Percentiles rank a stretch among this genome's conserved stretches.
Evolutionary conservation across 2,329 filamentous ascomycete species (phyloP).

Genomic region (Thielaviopsis populi): DNA sequence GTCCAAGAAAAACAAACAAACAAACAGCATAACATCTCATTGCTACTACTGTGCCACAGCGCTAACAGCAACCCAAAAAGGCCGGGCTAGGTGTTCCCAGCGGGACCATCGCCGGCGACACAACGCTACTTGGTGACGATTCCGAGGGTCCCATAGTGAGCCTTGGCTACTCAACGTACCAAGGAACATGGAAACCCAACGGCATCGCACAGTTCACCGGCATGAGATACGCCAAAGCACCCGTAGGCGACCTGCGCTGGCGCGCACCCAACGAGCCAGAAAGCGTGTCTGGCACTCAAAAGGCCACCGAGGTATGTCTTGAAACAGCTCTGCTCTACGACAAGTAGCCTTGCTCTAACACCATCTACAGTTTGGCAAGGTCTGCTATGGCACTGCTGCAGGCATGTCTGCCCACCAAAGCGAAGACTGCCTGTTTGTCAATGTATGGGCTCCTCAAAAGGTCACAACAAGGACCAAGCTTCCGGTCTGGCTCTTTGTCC

Average conservation of each 20-base stretch:
- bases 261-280: conserved; percentile 26
- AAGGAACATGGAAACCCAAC: conserved; percentile 9
- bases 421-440: conserved; percentile 36
- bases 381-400: conserved; percentile 10
- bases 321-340: too few relatives aligned
- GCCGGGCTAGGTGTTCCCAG: conserved; percentile 4
- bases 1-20: not conserved
- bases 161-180: conserved; percentile 5
- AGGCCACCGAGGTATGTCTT: conserved; percentile 6
- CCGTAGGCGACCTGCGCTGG: conserved; percentile 26
- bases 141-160: conserved; percentile 1
- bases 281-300: conserved; percentile 22
- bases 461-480: conserved; percentile 22
- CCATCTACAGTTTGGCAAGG: conserved; percentile 17
- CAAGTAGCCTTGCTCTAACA: conserved; percentile 21
- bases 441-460: conserved; percentile 32
- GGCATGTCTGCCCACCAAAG: conserved; percentile 21
- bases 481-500: conserved; percentile 29
- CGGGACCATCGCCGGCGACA: not conserved
- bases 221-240: conserved; percentile 29
- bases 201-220: conserved; percentile 21
- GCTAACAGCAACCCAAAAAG: not conserved
- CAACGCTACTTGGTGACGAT: not conserved
- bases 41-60: not conserved
- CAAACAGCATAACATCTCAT: not conserved